Conservation (phyloP, 768 basidiomycete species). For the Clitopilus hobsonii region DNA sequence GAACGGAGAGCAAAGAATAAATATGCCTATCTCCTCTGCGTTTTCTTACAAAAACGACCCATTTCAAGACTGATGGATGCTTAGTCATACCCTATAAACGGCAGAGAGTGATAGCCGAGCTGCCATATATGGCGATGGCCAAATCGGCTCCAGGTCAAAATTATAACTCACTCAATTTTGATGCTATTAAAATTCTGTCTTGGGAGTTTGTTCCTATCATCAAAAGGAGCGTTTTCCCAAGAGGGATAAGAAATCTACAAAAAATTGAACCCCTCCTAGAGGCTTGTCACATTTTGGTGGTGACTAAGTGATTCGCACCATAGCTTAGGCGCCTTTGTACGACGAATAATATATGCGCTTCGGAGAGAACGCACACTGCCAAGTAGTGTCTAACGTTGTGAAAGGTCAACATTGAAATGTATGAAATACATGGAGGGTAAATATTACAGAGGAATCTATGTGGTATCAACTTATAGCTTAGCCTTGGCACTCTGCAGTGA, state of each 20-base stretch:
- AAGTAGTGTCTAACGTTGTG: not conserved
- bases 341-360: not conserved
- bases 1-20: no score
- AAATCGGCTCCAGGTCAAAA: conserved; percentile 1
- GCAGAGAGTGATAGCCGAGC: not conserved
- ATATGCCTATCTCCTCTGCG: no score
- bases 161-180: conserved; percentile 11
- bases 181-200: conserved; percentile 8
- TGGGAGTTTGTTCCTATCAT: conserved; percentile 6
- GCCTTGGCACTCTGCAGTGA: conserved; percentile 33
- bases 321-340: not conserved
- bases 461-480: conserved; percentile 31
- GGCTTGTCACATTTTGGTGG: conserved; percentile 7
- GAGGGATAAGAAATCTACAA: conserved; percentile 8
- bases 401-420: not conserved
- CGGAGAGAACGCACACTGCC: not conserved
- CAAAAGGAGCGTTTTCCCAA: conserved; percentile 10
- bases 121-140: not conserved
- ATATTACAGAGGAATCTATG: not conserved
- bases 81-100: not conserved
- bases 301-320: conserved; percentile 8
- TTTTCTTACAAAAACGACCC: no score
- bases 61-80: not conserved
- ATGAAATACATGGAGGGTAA: not conserved
- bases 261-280: not conserved